Evolutionary conservation across 1,139 yeast species (phyloP), one percentile per base, ranked within the genome.

Genomic region (Magnusiomyces fungicola): DNA sequence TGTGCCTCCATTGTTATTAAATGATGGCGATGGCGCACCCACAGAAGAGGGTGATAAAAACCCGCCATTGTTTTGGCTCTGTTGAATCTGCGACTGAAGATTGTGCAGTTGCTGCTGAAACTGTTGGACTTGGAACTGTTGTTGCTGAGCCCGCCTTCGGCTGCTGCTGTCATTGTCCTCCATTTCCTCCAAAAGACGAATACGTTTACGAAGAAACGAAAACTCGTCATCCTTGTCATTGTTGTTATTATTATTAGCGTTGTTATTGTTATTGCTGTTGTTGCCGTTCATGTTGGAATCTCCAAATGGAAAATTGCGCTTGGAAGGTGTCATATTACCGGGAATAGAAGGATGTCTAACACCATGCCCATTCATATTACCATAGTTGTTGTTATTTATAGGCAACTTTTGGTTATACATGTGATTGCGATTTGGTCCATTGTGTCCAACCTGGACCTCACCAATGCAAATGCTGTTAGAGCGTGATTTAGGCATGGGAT

Each of bases 141-240:
- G 33, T 16, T 39, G 37, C 9, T 37, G 14, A n/a, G n/a, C n/a
- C n/a, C n/a, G n/a, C n/a, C n/a, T n/a, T 12, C 30, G 30, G 7
- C 30, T 27, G 12, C 30, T 27, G 12, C 19, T 34, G 5, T 34
- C 38, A 3, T 34, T 21, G 14, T 44, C 45, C 16, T 48, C 52
- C 25, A 43, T 48, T 21, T 61, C 62, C 47, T 61, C 65, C 63
- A 61, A 57, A 53, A 62, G 49, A 42, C 61, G 56, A 39, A 62
- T 62, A 23, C 65, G 56, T 47, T 61, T 58, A 1, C 65, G 58
- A 32, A 62, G 53, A 38, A 60, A 59, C 27, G 49, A 46, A 27
- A 36, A 45, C 29, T 40, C 48, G n/a, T 41, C 36, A 3, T 14
- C 23, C 6, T 16, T 3, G 23, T 5, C 38, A 18, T 34, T 34